Base-by-base conservation (phyloP, 1,284 basidiomycete species). In the Ceratorhiza oryzae-sativae region DNA sequence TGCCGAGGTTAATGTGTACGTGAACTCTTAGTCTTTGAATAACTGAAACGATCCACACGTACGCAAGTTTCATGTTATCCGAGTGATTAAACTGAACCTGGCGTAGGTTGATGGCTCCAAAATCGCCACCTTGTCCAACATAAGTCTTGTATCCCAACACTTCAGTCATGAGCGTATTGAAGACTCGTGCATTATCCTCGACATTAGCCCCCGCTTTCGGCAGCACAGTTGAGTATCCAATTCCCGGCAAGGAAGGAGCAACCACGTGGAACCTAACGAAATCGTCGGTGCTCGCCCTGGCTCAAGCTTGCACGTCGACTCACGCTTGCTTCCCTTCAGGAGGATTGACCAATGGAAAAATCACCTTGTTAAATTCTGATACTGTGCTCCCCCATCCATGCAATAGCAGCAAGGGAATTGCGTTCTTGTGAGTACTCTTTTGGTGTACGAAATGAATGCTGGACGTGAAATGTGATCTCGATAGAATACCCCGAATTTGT, bases 291-390 rank as follows among this genome's bases (percentile, higher is more conserved):
- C 46, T 59, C 5, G 49, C 27, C 13, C 10, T 13, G 23, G 25
- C 46, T 45, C 15, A 51, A 34, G 30, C n/a, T 27, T 15, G 20
- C 61, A 12, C 27, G 23, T 18, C 15, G 18, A 74, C 77, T 53
- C 59, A 77, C 76, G 77, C 76, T 34, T 74, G 75, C n/a, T 73
- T 51, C 12, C 72, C 72, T 20, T 62, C 70, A 23, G 74, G 71
- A 45, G 76, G 76, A 68, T 75, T 74, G 3, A 70, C 71, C 10
- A 78, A 60, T 5, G 74, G 72, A 8, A 74, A 67, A 41, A 77
- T 74, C 18, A 78, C 76, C 53, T 77, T 78, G 70, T 78, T 75
- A 45, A 78, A 78, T 63, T 78, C 77, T 62, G 73, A 76, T 71
- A 78, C 77, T 3, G 74, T 76, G 20, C 77, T 76, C 73, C 60